A percentile compares a stretch with the other conserved stretches of the same genome.
phyloP scores from a whole-genome alignment of 2,329 filamentous ascomycete genomes.

The Xylaria arbuscula region DNA sequence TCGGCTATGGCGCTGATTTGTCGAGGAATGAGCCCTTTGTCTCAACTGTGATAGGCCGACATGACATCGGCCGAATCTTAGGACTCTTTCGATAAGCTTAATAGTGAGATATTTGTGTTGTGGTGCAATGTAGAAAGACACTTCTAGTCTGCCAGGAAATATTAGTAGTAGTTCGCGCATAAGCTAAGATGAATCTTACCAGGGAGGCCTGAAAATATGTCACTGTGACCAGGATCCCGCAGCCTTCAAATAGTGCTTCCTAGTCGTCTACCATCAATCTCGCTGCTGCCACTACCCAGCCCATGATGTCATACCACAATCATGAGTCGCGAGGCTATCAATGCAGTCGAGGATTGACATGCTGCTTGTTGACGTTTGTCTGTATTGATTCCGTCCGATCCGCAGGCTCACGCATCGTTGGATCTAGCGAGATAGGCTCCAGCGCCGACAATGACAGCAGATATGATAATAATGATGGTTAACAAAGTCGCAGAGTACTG shows the following conservation, averaged over 20 bases:
- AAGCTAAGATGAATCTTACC: slow-evolving; percentile 20
- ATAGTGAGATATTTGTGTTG: background rate
- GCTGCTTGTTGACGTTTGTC: background rate
- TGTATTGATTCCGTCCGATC: background rate
- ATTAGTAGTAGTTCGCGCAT: slow-evolving; percentile 11
- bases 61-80: background rate
- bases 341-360: background rate
- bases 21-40: background rate
- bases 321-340: background rate
- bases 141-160: background rate
- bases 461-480: slow-evolving; percentile 31
- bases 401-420: slow-evolving; percentile 1
- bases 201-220: slow-evolving; percentile 1
- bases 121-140: background rate
- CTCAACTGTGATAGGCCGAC: background rate
- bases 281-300: slow-evolving; percentile 9
- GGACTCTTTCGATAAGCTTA: background rate
- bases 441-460: slow-evolving; percentile 28
- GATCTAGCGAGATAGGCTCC: slow-evolving; percentile 32
- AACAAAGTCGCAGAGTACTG: slow-evolving; percentile 32
- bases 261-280: slow-evolving; percentile 2
- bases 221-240: slow-evolving; percentile 14
- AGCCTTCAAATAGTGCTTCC: background rate
- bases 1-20: background rate
- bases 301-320: slow-evolving; percentile 35